Evolutionary conservation across 2,329 filamentous ascomycete genomes (phyloP), one percentile per base, ranked within the genome.

Genomic region (Fusarium goolgardi): DNA sequence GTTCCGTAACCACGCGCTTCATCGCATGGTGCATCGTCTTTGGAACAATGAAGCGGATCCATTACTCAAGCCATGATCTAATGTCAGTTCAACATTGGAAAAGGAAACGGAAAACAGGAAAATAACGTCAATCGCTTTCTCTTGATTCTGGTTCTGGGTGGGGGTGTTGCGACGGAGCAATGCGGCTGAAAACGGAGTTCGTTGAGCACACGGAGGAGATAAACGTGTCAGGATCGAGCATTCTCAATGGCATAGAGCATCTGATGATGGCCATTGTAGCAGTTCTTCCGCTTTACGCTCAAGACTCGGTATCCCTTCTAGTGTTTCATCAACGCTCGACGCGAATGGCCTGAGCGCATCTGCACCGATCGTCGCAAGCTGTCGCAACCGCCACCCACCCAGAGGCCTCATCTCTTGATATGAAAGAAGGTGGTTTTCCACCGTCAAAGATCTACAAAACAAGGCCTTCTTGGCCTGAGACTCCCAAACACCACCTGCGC

Each of bases 371-470:
- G 50, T 57, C 50, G 40, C 60, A 56, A 51, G 43, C 44, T 62
- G 39, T 58, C 58, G 56, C 50, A 54, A 51, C 52, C 54, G 53
- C 59, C 63, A 49, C 55, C 53, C 53, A 34, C 67, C 52, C 56
- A 29, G 53, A 44, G 61, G 64, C 64, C 73, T 71, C 67, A 63
- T 79, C 76, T 81, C 79, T 81, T 80, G 79, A 78, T 77, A 75
- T 75, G 69, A 71, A 72, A 78, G 76, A 81, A 76, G 75, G 76
- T 79, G 76, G 78, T 82, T 78, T 75, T 80, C 78, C 77, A 80
- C 76, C 77, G 76, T 80, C 76, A 78, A 82, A 82, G 81, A 81
- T 79, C 78, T 80, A 79, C 77, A 78, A 75, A 78, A 76, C 73
- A 74, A 75, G 70, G 61, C 74, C 73, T 59, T 43, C 49, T 68